Percentiles rank a stretch among this genome's conserved stretches.
phyloP scores from a whole-genome alignment of 148 eudicot genomes.

The Camellia lanceoleosa region DNA sequence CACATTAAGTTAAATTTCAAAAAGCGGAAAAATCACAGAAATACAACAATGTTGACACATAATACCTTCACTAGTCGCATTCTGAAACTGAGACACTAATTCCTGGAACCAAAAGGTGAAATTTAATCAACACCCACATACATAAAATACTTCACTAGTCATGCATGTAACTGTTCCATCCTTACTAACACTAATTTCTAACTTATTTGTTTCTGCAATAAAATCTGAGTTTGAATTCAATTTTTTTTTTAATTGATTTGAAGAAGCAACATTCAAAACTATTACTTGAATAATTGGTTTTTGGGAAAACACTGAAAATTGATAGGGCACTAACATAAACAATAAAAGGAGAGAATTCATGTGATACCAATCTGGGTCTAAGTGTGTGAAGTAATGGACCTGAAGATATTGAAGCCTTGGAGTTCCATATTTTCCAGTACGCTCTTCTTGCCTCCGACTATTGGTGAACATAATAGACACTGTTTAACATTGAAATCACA shows the following conservation, averaged over 20 bases:
- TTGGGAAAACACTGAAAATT: no score
- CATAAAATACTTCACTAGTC: no score
- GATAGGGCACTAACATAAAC: neutral
- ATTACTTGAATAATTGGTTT: no score
- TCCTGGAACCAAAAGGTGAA: no score
- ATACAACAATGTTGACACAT: neutral
- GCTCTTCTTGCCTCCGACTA: conserved; percentile 64
- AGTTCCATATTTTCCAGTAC: conserved; percentile 79
- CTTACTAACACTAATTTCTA: no score
- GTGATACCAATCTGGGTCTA: neutral
- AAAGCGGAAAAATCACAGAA: neutral
- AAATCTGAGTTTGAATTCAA: no score
- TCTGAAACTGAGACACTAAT: conserved; percentile 48
- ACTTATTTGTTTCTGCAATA: no score
- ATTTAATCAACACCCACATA: no score
- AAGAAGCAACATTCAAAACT: no score
- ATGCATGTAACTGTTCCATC: no score
- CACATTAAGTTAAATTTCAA: neutral
- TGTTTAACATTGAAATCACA: neutral
- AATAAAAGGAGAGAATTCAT: neutral
- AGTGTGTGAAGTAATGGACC: conserved; percentile 19
- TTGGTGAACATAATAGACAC: conserved; percentile 64
- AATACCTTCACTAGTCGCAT: conserved; percentile 44
- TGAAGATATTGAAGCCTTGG: conserved; percentile 69
- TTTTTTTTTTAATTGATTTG: no score